A percentile compares a stretch with the other conserved stretches of the same genome.
These are phyloP conservation scores for Geosiphon pyriformis DNA, from an alignment of 192 early-diverging fungal genomes.

Conservation along the genomic window DNA sequence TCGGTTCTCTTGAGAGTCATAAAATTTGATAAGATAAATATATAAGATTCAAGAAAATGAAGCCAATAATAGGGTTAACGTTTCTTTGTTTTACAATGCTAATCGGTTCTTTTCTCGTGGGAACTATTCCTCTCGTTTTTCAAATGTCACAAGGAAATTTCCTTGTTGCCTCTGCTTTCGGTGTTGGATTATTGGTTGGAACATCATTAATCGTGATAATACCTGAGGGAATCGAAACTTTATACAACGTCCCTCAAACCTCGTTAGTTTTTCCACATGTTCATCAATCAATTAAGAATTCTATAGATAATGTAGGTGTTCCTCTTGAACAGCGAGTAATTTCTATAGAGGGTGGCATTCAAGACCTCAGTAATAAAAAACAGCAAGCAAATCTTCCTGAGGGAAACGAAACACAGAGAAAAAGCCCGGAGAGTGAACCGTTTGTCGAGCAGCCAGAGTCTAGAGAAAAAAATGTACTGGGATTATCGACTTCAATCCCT, in stretches of 20 bases:
- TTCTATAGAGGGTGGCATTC: no score
- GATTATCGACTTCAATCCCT: not conserved
- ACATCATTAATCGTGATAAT: slow-evolving; percentile 89
- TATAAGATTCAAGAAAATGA: slow-evolving; percentile 29
- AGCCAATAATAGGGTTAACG: slow-evolving; percentile 55
- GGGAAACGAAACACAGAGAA: not conserved
- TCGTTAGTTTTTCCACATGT: not conserved
- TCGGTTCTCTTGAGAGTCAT: no score
- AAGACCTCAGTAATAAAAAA: no score
- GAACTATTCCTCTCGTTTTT: slow-evolving; percentile 78
- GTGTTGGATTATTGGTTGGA: slow-evolving; percentile 87
- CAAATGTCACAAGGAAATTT: slow-evolving; percentile 70
- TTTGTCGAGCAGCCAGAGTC: not conserved
- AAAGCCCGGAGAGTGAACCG: not conserved
- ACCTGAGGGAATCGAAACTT: slow-evolving; percentile 92
- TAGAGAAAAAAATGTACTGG: not conserved
- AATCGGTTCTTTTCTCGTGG: slow-evolving; percentile 79
- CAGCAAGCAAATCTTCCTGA: not conserved
- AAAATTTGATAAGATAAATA: no score
- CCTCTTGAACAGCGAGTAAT: slow-evolving; percentile 2
- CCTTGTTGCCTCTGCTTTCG: slow-evolving; percentile 71
- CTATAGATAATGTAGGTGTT: slow-evolving; percentile 15
- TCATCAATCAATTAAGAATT: not conserved
- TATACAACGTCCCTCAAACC: slow-evolving; percentile 41
- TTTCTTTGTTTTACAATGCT: slow-evolving; percentile 73